These are phyloP conservation scores for Olyra latifolia DNA, from an alignment of 176 grass and related monocot species.

Conservation along the genomic window DNA sequence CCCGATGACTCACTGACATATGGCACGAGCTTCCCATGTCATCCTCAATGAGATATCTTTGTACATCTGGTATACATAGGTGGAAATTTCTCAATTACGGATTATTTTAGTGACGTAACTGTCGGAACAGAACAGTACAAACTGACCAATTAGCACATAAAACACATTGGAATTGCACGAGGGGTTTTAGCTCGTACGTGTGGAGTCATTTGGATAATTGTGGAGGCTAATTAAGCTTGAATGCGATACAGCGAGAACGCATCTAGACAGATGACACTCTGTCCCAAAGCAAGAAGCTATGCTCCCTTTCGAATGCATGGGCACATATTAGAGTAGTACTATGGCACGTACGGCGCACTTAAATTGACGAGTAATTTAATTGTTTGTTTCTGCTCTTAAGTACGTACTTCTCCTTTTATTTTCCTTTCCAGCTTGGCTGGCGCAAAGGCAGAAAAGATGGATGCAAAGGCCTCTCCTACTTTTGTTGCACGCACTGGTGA, in stretches of 20 bases:
- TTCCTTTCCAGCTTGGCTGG: constrained; percentile 21
- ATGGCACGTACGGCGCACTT: not conserved
- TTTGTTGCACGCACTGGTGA: constrained; percentile 11
- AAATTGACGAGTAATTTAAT: not conserved
- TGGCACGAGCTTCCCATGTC: not conserved
- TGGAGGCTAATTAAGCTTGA: not conserved
- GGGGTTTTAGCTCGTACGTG: not conserved
- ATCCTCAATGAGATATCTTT: not conserved
- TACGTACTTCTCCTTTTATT: not conserved
- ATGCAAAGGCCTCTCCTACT: constrained; percentile 14
- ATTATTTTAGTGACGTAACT: not conserved
- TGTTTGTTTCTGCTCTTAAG: not conserved
- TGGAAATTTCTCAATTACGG: not conserved
- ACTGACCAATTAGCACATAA: constrained; percentile 18
- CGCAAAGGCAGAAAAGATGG: not conserved
- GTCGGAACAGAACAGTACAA: not conserved
- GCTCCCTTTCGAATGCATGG: constrained; percentile 12
- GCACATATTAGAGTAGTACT: not conserved
- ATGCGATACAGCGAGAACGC: constrained; percentile 38
- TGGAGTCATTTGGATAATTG: constrained; percentile 2
- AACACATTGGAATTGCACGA: not conserved
- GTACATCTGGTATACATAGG: not conserved
- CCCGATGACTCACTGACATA: not conserved
- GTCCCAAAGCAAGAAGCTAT: constrained; percentile 31
- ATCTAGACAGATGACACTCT: constrained; percentile 42